Evolutionary conservation across 176 grass and related monocot species (phyloP).

Genomic region (Typha latifolia): DNA sequence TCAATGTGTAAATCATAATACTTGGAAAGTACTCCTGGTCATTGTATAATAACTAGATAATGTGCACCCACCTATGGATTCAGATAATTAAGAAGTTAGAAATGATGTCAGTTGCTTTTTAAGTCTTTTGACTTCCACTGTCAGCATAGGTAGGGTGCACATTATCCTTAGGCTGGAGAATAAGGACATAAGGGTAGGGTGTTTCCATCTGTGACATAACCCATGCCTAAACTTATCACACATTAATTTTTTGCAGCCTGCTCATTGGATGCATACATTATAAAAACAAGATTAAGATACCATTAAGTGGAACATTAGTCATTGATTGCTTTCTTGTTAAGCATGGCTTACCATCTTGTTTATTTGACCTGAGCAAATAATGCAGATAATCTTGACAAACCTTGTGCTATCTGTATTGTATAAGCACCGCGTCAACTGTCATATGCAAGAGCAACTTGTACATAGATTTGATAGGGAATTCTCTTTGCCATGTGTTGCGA

Average conservation of each 20-base stretch:
- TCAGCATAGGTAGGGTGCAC: no score
- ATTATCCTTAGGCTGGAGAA: no score
- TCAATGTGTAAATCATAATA: constrained; percentile 12
- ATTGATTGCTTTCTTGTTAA: not conserved
- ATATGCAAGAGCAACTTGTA: no score
- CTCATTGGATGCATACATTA: constrained; percentile 11
- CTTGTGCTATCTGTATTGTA: not conserved
- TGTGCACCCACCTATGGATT: not conserved
- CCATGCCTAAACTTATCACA: constrained; percentile 24
- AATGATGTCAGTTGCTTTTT: not conserved
- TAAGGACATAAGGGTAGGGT: not conserved
- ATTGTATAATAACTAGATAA: constrained; percentile 3
- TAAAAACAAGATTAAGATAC: not conserved
- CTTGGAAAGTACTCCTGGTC: not conserved
- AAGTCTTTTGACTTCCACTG: not conserved
- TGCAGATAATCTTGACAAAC: not conserved
- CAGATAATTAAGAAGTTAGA: not conserved
- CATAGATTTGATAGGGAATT: no score
- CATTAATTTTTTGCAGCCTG: constrained; percentile 27
- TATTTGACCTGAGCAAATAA: not conserved
- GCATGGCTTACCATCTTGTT: not conserved
- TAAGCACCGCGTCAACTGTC: no score
- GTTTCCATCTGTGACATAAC: constrained; percentile 26
- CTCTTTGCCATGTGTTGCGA: no score
- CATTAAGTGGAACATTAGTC: not conserved